Evolutionary conservation across 371 early-diverging fungal genomes (phyloP).

Genomic region (Coemansia sp.): DNA sequence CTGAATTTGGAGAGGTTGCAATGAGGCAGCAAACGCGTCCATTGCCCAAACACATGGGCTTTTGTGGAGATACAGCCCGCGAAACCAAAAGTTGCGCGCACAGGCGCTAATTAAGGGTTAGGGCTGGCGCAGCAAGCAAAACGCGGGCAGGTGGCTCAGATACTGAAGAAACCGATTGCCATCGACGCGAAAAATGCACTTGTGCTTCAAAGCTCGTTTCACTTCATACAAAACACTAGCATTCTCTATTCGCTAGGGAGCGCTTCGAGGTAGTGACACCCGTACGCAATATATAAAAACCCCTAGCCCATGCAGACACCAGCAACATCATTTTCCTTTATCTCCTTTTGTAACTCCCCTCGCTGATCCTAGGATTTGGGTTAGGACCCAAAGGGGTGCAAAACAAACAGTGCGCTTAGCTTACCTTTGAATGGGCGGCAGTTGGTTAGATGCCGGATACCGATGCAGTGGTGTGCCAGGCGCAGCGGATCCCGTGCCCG

Average conservation of each 20-base stretch:
- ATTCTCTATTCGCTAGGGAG: background rate
- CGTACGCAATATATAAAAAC: too few relatives aligned
- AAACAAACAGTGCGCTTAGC: background rate
- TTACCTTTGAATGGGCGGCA: slow-evolving; percentile 51
- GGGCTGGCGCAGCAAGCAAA: slow-evolving; percentile 11
- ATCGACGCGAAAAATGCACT: background rate
- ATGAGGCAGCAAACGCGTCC: too few relatives aligned
- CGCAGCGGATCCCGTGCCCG: slow-evolving; percentile 12
- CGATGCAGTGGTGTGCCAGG: slow-evolving; percentile 18
- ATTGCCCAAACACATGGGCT: background rate
- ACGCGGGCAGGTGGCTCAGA: slow-evolving; percentile 3
- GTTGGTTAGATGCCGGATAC: slow-evolving; percentile 36
- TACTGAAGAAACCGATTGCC: background rate
- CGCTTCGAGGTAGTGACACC: background rate
- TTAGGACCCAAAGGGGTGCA: background rate
- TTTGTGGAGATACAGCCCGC: background rate
- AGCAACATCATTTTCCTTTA: background rate
- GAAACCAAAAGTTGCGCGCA: background rate
- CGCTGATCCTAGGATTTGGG: too few relatives aligned
- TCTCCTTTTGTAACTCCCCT: background rate
- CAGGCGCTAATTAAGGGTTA: slow-evolving; percentile 1
- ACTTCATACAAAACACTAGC: background rate
- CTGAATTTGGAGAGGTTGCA: too few relatives aligned
- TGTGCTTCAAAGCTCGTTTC: too few relatives aligned
- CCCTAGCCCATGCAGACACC: background rate